A percentile compares a stretch with the other conserved stretches of the same genome.
Conservation (phyloP, 2,329 filamentous ascomycete species). For the Monilinia polystroma region DNA sequence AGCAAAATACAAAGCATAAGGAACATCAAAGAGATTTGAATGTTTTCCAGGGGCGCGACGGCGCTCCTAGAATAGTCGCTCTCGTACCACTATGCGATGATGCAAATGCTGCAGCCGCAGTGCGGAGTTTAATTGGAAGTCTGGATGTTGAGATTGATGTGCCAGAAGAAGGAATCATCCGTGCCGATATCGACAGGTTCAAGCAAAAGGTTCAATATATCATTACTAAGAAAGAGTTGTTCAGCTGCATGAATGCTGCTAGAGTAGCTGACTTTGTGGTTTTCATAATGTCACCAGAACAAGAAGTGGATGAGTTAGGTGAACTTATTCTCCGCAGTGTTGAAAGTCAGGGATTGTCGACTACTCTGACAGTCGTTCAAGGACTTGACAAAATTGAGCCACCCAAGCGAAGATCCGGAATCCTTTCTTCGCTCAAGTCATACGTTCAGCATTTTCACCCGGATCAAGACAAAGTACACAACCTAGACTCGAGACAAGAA, state of each 20-base stretch:
- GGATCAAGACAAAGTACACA: constrained; percentile 85
- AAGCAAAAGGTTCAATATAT: constrained; percentile 93
- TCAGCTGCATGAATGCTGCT: constrained; percentile 79
- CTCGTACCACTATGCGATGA: constrained; percentile 80
- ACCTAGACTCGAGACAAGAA: constrained; percentile 83
- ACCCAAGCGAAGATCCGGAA: constrained; percentile 72
- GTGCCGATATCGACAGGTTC: constrained; percentile 80
- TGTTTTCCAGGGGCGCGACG: constrained; percentile 83
- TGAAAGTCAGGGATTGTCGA: constrained; percentile 92
- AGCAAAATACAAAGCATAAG: constrained; percentile 77
- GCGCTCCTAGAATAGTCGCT: constrained; percentile 83
- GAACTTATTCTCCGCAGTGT: constrained; percentile 83
- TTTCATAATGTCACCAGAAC: constrained; percentile 75
- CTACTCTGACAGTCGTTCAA: constrained; percentile 81
- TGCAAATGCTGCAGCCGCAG: constrained; percentile 64
- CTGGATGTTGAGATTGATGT: constrained; percentile 73
- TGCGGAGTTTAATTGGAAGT: constrained; percentile 71
- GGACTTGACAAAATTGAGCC: constrained; percentile 76
- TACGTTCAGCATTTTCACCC: constrained; percentile 96
- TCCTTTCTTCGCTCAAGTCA: constrained; percentile 80
- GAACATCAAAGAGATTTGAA: constrained; percentile 77
- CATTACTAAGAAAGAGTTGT: constrained; percentile 68
- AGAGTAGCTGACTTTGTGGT: constrained; percentile 89
- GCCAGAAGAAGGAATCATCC: constrained; percentile 56
- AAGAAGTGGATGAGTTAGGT: constrained; percentile 81